phyloP scores from a whole-genome alignment of 257 asterid genomes.

The Penstemon barbatus region DNA sequence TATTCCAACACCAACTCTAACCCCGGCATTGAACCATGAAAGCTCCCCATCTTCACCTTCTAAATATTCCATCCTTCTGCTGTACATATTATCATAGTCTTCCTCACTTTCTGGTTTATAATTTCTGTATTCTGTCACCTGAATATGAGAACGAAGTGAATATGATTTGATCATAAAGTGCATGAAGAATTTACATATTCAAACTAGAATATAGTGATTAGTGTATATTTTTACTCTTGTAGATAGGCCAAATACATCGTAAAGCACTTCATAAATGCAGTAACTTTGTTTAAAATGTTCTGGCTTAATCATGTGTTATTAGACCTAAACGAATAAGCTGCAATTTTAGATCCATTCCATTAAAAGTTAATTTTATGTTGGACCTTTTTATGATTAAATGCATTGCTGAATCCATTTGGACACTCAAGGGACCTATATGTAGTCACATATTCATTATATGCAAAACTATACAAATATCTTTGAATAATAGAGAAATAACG shows the following conservation, averaged over 20 bases:
- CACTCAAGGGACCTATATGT: too few species aligned
- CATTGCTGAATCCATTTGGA: too few species aligned
- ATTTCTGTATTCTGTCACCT: constrained; percentile 43
- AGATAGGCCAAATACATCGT: too few species aligned
- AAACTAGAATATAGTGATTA: too few species aligned
- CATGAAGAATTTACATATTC: neutral
- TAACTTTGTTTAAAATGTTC: too few species aligned
- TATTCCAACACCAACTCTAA: constrained; percentile 77
- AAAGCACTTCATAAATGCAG: too few species aligned
- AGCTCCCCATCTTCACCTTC: constrained; percentile 72
- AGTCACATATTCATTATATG: neutral
- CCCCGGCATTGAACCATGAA: constrained; percentile 80
- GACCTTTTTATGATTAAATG: too few species aligned
- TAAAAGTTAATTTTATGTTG: too few species aligned
- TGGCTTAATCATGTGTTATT: too few species aligned
- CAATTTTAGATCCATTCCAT: too few species aligned
- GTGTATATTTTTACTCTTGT: too few species aligned
- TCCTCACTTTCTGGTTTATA: constrained; percentile 42
- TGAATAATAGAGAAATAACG: neutral
- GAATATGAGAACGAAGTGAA: neutral
- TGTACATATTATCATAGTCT: constrained; percentile 37
- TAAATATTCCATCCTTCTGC: constrained; percentile 41
- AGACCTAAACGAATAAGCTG: too few species aligned
- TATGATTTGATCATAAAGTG: neutral
- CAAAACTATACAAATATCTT: neutral